Conservation (phyloP, 495 filamentous ascomycete genomes). For the Aspergillus campestris region DNA sequence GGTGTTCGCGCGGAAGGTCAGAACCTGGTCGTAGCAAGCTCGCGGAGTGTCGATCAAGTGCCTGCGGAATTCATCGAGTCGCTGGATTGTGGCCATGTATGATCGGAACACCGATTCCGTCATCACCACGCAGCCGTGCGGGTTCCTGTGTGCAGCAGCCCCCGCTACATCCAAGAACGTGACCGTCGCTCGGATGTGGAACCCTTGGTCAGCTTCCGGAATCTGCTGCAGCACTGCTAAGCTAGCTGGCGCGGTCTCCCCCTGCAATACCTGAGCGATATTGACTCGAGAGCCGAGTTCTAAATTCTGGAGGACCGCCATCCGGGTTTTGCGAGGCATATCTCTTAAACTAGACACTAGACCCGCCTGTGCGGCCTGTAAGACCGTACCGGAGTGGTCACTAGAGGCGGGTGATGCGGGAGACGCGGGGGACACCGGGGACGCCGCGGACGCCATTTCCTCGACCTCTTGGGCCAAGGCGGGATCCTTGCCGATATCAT, state of each 20-base stretch:
- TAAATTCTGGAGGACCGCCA: conserved; percentile 25
- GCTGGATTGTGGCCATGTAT: conserved; percentile 15
- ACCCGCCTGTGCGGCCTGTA: conserved; percentile 17
- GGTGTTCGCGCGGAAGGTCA: conserved; percentile 1
- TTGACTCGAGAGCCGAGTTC: conserved; percentile 35
- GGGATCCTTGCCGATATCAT: conserved; percentile 35
- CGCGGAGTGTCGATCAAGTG: conserved; percentile 1
- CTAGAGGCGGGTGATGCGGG: neutral
- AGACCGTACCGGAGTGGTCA: conserved; percentile 26
- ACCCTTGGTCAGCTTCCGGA: conserved; percentile 12
- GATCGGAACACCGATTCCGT: conserved; percentile 23
- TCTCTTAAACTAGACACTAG: neutral
- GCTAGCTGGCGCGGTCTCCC: conserved; percentile 20
- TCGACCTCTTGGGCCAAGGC: conserved; percentile 12
- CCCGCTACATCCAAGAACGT: conserved; percentile 31
- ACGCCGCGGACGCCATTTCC: neutral
- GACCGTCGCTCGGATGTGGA: conserved; percentile 23
- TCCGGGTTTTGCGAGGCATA: neutral
- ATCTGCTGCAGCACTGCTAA: conserved; percentile 14
- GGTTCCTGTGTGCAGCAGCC: conserved; percentile 25
- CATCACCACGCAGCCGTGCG: conserved; percentile 20
- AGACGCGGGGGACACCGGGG: no score
- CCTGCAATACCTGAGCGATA: conserved; percentile 26
- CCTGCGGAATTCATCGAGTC: conserved; percentile 13
- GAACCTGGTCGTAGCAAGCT: conserved; percentile 21